Percentiles rank a stretch among this genome's conserved stretches.
These are phyloP conservation scores for Ceratocystis albifundus DNA, from an alignment of 2,329 filamentous ascomycete genomes.

Conservation along the genomic window DNA sequence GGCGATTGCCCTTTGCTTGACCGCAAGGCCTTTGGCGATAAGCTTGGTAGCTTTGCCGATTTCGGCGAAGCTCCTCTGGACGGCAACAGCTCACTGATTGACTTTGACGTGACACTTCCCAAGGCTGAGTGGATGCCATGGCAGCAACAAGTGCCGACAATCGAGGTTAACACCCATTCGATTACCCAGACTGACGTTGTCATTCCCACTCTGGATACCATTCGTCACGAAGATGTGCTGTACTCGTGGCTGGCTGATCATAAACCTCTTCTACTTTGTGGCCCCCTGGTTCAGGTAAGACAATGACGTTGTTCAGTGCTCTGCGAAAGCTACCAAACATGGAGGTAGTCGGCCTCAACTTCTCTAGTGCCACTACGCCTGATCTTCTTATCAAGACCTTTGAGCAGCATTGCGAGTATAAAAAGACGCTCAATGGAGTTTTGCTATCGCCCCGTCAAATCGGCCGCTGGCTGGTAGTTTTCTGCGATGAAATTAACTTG, in stretches of 20 bases:
- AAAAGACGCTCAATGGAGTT: slow-evolving; percentile 93
- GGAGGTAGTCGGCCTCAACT: slow-evolving; percentile 98
- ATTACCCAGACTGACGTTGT: slow-evolving; percentile 97
- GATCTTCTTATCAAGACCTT: slow-evolving; percentile 98
- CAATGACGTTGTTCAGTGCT: slow-evolving; percentile 98
- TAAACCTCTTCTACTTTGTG: slow-evolving; percentile 90
- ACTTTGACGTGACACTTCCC: slow-evolving; percentile 83
- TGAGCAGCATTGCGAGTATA: slow-evolving; percentile 98
- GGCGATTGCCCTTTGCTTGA: slow-evolving; percentile 85
- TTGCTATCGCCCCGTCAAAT: slow-evolving; percentile 94
- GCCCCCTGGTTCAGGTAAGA: slow-evolving; percentile 98
- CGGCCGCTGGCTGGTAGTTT: slow-evolving; percentile 93
- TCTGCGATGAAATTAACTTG: slow-evolving; percentile 99
- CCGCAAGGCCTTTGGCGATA: slow-evolving; percentile 81
- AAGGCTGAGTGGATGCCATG: slow-evolving; percentile 82
- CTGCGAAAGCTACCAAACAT: slow-evolving; percentile 94
- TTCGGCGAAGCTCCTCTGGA: slow-evolving; percentile 75
- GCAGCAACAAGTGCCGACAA: slow-evolving; percentile 86
- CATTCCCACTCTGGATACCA: slow-evolving; percentile 92
- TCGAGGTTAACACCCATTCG: slow-evolving; percentile 97
- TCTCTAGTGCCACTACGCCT: slow-evolving; percentile 95
- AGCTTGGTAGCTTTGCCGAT: slow-evolving; percentile 66
- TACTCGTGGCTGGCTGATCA: slow-evolving; percentile 99
- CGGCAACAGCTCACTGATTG: slow-evolving; percentile 75
- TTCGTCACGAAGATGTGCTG: slow-evolving; percentile 95